These are phyloP conservation scores for Trichoderma sp. DNA, from an alignment of 2,329 filamentous ascomycete species.

Conservation along the genomic window DNA sequence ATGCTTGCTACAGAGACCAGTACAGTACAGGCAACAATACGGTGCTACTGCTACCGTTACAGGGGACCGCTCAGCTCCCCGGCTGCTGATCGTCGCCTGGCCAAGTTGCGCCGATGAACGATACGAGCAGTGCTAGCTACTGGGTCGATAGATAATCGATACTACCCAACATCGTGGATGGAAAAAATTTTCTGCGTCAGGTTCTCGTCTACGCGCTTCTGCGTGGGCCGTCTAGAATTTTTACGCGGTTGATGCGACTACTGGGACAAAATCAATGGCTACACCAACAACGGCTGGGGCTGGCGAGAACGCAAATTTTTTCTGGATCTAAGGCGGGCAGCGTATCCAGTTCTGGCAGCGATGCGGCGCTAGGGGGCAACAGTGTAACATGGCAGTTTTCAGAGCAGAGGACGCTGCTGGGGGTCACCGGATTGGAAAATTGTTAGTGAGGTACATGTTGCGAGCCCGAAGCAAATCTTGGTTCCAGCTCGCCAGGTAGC, in stretches of 20 bases:
- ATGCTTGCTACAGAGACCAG: not conserved
- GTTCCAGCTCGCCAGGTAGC: slow-evolving; percentile 38
- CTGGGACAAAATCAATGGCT: slow-evolving; percentile 5
- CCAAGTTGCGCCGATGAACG: not conserved
- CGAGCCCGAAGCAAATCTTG: slow-evolving; percentile 28
- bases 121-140: not conserved
- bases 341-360: slow-evolving; percentile 26
- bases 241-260: slow-evolving; percentile 7
- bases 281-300: slow-evolving; percentile 18
- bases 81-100: not conserved
- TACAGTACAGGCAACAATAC: not conserved
- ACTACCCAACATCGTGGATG: not conserved
- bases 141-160: not conserved
- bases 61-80: not conserved
- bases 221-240: not conserved
- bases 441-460: slow-evolving; percentile 46
- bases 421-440: slow-evolving; percentile 37
- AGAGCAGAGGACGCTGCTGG: slow-evolving; percentile 14
- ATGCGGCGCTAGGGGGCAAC: slow-evolving; percentile 24
- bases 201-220: not conserved
- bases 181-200: not conserved
- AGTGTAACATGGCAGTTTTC: slow-evolving; percentile 12
- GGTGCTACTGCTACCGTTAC: not conserved
- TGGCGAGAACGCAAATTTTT: slow-evolving; percentile 23
- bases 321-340: slow-evolving; percentile 24